Conservation (phyloP, 1,139 yeast species). For the Maudiozyma humilis region DNA sequence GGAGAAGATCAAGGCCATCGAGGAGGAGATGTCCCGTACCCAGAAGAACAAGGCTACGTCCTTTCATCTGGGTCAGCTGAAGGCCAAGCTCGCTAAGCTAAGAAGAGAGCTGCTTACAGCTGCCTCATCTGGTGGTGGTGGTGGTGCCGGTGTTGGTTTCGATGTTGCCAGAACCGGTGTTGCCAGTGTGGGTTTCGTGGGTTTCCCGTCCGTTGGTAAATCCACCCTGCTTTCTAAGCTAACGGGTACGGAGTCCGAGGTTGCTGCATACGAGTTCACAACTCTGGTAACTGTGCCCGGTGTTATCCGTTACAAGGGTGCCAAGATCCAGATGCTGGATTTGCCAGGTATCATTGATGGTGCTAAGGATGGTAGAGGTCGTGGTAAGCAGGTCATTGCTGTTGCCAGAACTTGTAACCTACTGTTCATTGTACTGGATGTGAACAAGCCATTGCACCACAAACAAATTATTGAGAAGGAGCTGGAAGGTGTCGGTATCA, state of each 20-base stretch:
- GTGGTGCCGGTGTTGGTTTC: slow-evolving; percentile 81
- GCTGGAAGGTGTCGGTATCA: slow-evolving; percentile 92
- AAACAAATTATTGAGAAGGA: slow-evolving; percentile 90
- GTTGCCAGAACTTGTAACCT: slow-evolving; percentile 94
- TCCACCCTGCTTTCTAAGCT: slow-evolving; percentile 76
- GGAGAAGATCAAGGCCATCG: slow-evolving; percentile 84
- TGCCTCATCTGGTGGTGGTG: slow-evolving; percentile 73
- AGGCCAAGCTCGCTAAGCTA: slow-evolving; percentile 90
- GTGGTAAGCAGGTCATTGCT: slow-evolving; percentile 98
- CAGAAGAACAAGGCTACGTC: slow-evolving; percentile 95
- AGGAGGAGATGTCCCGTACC: slow-evolving; percentile 88
- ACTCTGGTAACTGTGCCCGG: slow-evolving; percentile 97
- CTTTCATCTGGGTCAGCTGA: slow-evolving; percentile 91
- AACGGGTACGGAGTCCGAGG: slow-evolving; percentile 95
- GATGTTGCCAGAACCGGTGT: slow-evolving; percentile 98
- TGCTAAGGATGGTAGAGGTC: slow-evolving; percentile 97
- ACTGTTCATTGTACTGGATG: slow-evolving; percentile 87
- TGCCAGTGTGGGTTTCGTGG: slow-evolving; percentile 94
- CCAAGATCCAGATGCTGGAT: slow-evolving; percentile 95
- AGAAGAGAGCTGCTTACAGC: slow-evolving; percentile 86
- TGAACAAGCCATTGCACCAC: slow-evolving; percentile 89
- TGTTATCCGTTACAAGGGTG: slow-evolving; percentile 90
- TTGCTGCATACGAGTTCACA: slow-evolving; percentile 95
- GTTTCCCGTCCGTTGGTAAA: slow-evolving; percentile 98
- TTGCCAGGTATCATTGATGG: slow-evolving; percentile 98